phyloP scores from a whole-genome alignment of 768 basidiomycete species.

The Suillus brevipes region DNA sequence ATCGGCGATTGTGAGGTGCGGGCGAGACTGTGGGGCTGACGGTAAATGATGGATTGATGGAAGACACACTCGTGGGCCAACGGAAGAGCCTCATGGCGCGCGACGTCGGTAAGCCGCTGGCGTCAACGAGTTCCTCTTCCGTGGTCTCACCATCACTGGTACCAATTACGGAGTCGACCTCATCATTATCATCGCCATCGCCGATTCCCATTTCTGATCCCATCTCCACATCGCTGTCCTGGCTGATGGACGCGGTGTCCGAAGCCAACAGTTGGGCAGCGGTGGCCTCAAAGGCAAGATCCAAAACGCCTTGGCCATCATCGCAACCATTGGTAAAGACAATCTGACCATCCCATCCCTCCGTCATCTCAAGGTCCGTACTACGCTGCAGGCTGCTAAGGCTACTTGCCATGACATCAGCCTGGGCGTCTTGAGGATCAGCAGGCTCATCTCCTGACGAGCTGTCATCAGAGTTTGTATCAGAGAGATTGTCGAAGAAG shows the following conservation, averaged over 20 bases:
- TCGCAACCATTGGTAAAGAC: slow-evolving; percentile 66
- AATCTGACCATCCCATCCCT: slow-evolving; percentile 76
- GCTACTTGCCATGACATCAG: slow-evolving; percentile 24
- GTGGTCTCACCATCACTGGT: slow-evolving; percentile 75
- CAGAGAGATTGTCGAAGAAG: slow-evolving; percentile 79
- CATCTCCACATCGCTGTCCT: slow-evolving; percentile 54
- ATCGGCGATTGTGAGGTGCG: slow-evolving; percentile 33
- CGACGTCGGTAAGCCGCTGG: slow-evolving; percentile 70
- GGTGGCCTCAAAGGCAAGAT: slow-evolving; percentile 70
- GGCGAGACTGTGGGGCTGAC: slow-evolving; percentile 59
- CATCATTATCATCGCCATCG: slow-evolving; percentile 38
- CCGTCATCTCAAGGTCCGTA: slow-evolving; percentile 57
- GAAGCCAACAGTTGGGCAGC: slow-evolving; percentile 52
- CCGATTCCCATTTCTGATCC: slow-evolving; percentile 20
- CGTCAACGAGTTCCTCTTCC: slow-evolving; percentile 81
- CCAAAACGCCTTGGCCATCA: slow-evolving; percentile 52
- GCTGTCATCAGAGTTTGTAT: slow-evolving; percentile 41
- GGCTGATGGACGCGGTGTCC: slow-evolving; percentile 47
- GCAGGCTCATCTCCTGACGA: slow-evolving; percentile 45
- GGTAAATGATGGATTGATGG: slow-evolving; percentile 76
- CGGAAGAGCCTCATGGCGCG: slow-evolving; percentile 73
- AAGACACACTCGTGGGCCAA: slow-evolving; percentile 59
- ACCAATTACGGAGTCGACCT: slow-evolving; percentile 48
- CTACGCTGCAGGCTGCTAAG: slow-evolving; percentile 40
- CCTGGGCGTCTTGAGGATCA: slow-evolving; percentile 41